A percentile compares a stretch with the other conserved stretches of the same genome.
Conservation (phyloP, 495 filamentous ascomycete genomes). For the Cryomyces minteri region DNA sequence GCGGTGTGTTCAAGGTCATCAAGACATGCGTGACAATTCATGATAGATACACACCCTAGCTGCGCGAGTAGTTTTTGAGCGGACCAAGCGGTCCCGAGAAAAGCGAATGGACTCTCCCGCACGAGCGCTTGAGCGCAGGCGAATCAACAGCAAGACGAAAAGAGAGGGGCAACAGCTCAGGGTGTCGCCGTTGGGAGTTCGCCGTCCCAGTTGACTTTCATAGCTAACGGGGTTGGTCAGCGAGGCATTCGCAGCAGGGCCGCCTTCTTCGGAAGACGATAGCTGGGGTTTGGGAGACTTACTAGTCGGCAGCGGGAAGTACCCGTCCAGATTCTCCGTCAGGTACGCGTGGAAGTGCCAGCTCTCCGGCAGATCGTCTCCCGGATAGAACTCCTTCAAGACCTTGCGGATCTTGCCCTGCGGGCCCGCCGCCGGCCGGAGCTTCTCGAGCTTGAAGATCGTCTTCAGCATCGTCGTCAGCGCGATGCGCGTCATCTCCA, state of each 20-base stretch:
- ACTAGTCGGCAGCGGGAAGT: slow-evolving; percentile 20
- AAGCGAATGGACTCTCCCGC: too few relatives aligned
- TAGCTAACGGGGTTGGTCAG: background rate
- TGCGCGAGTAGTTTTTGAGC: too few relatives aligned
- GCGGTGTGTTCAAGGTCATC: too few relatives aligned
- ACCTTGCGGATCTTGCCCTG: slow-evolving; percentile 20
- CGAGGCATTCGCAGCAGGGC: too few relatives aligned
- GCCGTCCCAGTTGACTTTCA: slow-evolving; percentile 7
- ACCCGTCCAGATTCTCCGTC: slow-evolving; percentile 19
- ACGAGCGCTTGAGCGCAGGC: too few relatives aligned
- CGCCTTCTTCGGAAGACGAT: too few relatives aligned
- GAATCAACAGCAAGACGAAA: too few relatives aligned
- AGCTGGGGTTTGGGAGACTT: slow-evolving; percentile 7
- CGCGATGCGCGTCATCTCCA: slow-evolving; percentile 15
- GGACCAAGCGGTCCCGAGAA: too few relatives aligned
- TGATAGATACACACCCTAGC: too few relatives aligned
- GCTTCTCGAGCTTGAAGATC: slow-evolving; percentile 9
- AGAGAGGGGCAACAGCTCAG: too few relatives aligned
- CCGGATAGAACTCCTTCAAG: background rate
- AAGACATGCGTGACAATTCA: too few relatives aligned
- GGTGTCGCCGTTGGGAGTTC: too few relatives aligned
- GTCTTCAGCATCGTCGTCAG: slow-evolving; percentile 21
- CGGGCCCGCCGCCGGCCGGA: slow-evolving; percentile 14
- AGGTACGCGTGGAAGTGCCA: slow-evolving; percentile 14
- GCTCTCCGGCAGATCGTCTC: slow-evolving; percentile 1